Evolutionary conservation across 2,329 filamentous ascomycete species (phyloP).

Genomic region (Aspergillus thermomutatus): DNA sequence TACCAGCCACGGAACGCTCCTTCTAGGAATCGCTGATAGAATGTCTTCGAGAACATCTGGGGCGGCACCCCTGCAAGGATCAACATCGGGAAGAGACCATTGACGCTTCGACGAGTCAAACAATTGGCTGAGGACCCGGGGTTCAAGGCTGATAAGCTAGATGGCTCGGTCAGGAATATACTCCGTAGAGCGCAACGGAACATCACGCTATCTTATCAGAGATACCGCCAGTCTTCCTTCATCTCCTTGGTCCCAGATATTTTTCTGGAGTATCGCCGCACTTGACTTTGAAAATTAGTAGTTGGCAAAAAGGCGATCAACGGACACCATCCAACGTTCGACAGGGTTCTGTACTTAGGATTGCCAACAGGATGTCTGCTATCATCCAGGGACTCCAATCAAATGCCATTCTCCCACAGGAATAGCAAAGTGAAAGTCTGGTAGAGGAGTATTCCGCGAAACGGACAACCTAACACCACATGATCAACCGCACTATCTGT

Average conservation of each 20-base stretch:
- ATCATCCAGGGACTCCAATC: background rate
- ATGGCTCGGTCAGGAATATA: background rate
- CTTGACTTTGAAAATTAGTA: background rate
- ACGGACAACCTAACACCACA: background rate
- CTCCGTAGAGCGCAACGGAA: too few species aligned
- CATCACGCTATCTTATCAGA: background rate
- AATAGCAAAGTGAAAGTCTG: background rate
- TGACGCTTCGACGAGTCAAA: slow-evolving; percentile 1
- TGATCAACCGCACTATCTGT: background rate
- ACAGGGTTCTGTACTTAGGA: background rate
- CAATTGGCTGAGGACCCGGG: background rate
- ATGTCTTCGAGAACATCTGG: background rate
- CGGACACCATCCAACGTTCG: background rate
- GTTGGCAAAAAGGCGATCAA: background rate
- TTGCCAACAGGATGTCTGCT: background rate
- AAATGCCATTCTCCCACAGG: background rate
- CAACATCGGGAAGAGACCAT: background rate
- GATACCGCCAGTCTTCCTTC: background rate
- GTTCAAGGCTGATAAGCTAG: background rate
- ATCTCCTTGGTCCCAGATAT: background rate
- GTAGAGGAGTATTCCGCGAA: background rate
- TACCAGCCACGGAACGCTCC: background rate
- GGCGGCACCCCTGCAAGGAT: slow-evolving; percentile 4
- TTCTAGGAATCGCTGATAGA: background rate
- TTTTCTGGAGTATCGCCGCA: background rate